Evolutionary conservation across 1,284 basidiomycete species (phyloP).

Genomic region (Mycena citricolor): DNA sequence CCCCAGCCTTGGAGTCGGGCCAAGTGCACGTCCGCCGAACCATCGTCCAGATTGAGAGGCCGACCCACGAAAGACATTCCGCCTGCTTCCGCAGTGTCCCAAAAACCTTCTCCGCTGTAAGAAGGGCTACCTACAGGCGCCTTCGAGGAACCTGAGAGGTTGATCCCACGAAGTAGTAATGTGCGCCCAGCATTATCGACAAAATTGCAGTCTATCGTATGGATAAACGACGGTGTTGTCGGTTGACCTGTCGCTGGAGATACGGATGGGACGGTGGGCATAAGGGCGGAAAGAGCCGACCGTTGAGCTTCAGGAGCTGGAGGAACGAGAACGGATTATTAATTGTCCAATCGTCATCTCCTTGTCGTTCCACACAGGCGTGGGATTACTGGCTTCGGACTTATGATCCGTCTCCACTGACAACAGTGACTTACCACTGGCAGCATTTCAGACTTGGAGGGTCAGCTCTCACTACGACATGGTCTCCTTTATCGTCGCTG

Average conservation of each 20-base stretch:
- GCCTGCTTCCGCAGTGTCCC: conserved; percentile 81
- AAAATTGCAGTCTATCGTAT: conserved; percentile 75
- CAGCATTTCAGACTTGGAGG: no score
- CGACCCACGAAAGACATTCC: conserved; percentile 72
- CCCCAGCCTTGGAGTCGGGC: conserved; percentile 88
- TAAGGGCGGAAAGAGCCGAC: no score
- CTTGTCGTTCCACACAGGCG: no score
- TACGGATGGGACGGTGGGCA: conserved; percentile 57
- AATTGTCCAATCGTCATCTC: no score
- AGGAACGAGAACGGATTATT: no score
- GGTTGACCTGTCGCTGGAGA: conserved; percentile 72
- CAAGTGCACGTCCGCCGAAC: conserved; percentile 86
- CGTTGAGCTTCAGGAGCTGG: no score
- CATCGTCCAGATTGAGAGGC: conserved; percentile 82
- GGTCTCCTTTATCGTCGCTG: no score
- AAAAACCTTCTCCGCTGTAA: conserved; percentile 75
- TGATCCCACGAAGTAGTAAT: conserved; percentile 87
- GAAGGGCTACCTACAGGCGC: conserved; percentile 75
- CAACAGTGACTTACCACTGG: no score
- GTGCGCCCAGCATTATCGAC: conserved; percentile 84
- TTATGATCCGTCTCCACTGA: no score
- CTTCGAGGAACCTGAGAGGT: conserved; percentile 88
- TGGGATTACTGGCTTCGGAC: no score
- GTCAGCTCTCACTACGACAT: no score
- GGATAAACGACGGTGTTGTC: conserved; percentile 55